Evolutionary conservation across 345 rosid genomes (phyloP).

Genomic region (Gossypium mustelinum): DNA sequence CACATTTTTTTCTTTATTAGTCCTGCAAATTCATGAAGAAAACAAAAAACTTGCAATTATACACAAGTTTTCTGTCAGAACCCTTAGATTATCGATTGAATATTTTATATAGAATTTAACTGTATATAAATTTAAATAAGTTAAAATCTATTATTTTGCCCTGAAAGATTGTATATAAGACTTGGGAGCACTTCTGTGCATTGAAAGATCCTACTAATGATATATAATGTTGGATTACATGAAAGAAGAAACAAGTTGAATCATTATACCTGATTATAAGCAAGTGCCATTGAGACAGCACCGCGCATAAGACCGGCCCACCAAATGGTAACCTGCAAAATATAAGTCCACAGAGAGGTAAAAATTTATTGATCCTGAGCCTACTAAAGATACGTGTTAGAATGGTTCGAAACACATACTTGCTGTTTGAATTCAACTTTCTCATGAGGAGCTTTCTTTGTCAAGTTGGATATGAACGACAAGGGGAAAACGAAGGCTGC

Average conservation of each 20-base stretch:
- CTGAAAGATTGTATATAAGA: not conserved
- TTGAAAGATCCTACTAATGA: not conserved
- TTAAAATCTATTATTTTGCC: not conserved
- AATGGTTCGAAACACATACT: constrained; percentile 32
- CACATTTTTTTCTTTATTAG: not conserved
- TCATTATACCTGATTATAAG: constrained; percentile 75
- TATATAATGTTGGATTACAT: not conserved
- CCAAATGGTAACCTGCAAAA: constrained; percentile 75
- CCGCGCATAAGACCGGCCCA: constrained; percentile 99
- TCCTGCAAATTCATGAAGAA: not conserved
- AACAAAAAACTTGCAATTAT: not conserved
- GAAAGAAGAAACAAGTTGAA: not conserved
- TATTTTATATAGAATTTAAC: not conserved
- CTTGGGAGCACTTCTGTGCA: not conserved
- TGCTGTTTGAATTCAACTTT: constrained; percentile 63
- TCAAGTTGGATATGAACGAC: constrained; percentile 81
- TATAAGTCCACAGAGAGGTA: constrained; percentile 3
- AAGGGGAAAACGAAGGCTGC: constrained; percentile 89
- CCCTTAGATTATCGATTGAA: not conserved
- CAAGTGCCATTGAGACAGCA: constrained; percentile 96
- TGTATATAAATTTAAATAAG: not conserved
- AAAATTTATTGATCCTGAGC: not conserved
- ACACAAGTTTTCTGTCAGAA: not conserved
- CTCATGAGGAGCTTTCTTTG: constrained; percentile 54
- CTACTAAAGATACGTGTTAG: not conserved